Base-by-base conservation (phyloP, 768 basidiomycete genomes). In the Trametes maxima region DNA sequence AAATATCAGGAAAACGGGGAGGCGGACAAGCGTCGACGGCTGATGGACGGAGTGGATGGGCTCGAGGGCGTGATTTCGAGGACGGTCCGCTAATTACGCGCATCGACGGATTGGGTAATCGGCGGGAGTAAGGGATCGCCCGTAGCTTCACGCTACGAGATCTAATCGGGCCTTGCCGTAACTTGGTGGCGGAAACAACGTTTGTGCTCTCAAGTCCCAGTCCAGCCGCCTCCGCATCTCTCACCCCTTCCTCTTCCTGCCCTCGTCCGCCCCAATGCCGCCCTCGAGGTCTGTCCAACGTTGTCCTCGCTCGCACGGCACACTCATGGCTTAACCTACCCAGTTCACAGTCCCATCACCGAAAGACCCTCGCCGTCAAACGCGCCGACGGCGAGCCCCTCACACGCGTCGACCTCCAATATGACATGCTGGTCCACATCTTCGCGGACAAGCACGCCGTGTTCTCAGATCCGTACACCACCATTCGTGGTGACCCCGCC, bases 401-500 rank as follows among this genome's bases (percentile, higher is more conserved):
- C 21, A 82, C 82, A 46, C 82, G 89, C 50, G 74, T 74, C 39
- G 89, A 91, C 74, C 79, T 91, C 47, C 89, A 92, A 74, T 88
- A 75, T 64, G 79, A 82, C 68, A 69, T 82, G 21, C 74, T 83
- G 22, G 52, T 76, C 48, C 67, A 71, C 61, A 72, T 83, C 61
- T 83, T 83, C 68, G 65, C 65, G 33, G 72, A 79, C 67, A 61
- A 65, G 76, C 80, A 74, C 56, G 84, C 68, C 72, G 76, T 79
- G 52, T 93, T 92, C 75, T 83, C 84, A 19, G 82, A 87, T 67
- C 80, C 87, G n/a, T 82, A 83, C 69, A 72, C 80, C 44, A 74
- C 78, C 44, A 78, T 85, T 55, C 70, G 79, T 44, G 63, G 68
- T 53, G 59, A 63, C 19, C 67, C 60, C 5, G 57, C 68, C 44